phyloP scores from a whole-genome alignment of 2,329 filamentous ascomycete species.

The Clonostachys rosea region DNA sequence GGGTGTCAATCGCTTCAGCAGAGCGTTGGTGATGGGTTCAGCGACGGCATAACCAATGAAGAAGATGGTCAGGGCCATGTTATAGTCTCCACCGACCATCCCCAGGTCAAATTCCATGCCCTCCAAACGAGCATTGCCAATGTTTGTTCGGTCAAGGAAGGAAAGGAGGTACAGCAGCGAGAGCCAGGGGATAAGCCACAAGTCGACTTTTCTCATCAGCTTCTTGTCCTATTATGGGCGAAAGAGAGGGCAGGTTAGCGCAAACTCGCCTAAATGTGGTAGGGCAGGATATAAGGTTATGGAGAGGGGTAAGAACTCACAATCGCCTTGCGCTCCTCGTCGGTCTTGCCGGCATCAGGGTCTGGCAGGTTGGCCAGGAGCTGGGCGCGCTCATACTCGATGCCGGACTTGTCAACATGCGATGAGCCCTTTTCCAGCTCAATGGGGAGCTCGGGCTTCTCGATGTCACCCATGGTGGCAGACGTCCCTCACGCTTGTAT shows the following conservation, averaged over 20 bases:
- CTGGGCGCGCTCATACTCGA: conserved; percentile 8
- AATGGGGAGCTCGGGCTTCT: too few relatives aligned
- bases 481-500: too few relatives aligned
- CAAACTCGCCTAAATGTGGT: background rate
- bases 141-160: conserved; percentile 35
- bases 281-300: background rate
- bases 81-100: conserved; percentile 24
- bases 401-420: conserved; percentile 1
- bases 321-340: conserved; percentile 55
- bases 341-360: conserved; percentile 57
- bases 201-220: conserved; percentile 47
- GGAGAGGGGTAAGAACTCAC: conserved; percentile 33
- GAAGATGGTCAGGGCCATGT: conserved; percentile 39
- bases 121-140: conserved; percentile 55
- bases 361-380: conserved; percentile 11
- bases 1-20: conserved; percentile 48
- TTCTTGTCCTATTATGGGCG: conserved; percentile 8
- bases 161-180: conserved; percentile 54
- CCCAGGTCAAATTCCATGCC: conserved; percentile 32
- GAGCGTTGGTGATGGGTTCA: conserved; percentile 51
- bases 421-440: too few relatives aligned
- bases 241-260: background rate
- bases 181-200: conserved; percentile 53
- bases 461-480: too few relatives aligned
- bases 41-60: conserved; percentile 47